Conservation (phyloP, 805 yeast genomes). For the Teunomyces funiuensis region DNA sequence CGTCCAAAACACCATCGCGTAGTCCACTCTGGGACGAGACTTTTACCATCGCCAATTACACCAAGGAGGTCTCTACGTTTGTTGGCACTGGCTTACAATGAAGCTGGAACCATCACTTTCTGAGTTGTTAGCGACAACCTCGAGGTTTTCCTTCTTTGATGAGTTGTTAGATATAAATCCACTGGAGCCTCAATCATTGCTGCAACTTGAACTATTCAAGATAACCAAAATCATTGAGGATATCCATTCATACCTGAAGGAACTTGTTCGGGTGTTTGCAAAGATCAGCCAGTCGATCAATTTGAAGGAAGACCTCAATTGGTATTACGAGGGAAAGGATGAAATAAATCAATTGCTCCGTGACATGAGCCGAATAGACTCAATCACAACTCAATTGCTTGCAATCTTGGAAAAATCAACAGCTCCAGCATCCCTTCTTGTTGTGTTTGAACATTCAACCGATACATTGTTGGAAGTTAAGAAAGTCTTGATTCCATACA, state of each 20-base stretch:
- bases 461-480: constrained; percentile 28
- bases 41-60: neutral
- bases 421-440: constrained; percentile 15
- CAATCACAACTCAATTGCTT: constrained; percentile 22
- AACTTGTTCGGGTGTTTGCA: constrained; percentile 16
- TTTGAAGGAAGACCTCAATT: constrained; percentile 15
- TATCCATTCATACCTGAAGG: constrained; percentile 23
- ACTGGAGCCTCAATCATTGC: constrained; percentile 9
- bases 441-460: constrained; percentile 26
- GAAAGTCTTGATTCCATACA: constrained; percentile 18
- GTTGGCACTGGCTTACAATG: neutral
- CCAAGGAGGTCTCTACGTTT: neutral
- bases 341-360: constrained; percentile 16
- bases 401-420: constrained; percentile 5
- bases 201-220: constrained; percentile 25
- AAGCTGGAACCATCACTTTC: constrained; percentile 4
- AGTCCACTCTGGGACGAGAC: no score
- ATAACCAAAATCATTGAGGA: constrained; percentile 30
- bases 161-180: neutral
- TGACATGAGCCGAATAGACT: constrained; percentile 25
- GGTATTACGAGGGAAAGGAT: constrained; percentile 28
- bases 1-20: no score
- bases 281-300: constrained; percentile 3
- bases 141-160: neutral
- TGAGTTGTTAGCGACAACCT: neutral